Evolutionary conservation across 331 rosid species (phyloP).

Genomic region (Prunus yedoensis): DNA sequence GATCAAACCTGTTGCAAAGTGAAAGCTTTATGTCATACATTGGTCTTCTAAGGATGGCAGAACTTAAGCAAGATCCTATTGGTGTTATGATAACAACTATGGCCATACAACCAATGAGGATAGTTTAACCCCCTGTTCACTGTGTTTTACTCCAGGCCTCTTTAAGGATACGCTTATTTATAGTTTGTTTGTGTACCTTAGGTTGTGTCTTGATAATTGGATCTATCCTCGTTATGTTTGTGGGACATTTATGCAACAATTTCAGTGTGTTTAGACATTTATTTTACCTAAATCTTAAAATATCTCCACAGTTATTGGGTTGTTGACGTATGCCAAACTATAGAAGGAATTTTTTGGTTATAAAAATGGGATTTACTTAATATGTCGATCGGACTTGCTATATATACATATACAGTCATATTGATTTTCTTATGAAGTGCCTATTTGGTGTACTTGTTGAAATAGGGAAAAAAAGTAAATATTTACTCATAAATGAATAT

Average conservation of each 20-base stretch:
- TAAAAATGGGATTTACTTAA: background rate
- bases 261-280: background rate
- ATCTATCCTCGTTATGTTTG: background rate
- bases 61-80: background rate
- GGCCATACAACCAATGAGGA: background rate
- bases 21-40: background rate
- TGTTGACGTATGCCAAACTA: background rate
- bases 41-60: too few species aligned
- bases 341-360: background rate
- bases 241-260: background rate
- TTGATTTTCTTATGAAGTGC: background rate
- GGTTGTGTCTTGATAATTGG: constrained; percentile 6
- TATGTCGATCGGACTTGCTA: background rate
- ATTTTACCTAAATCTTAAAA: background rate
- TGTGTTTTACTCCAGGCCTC: background rate
- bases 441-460: background rate
- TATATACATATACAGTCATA: background rate
- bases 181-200: background rate
- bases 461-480: background rate
- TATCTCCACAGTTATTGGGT: too few species aligned
- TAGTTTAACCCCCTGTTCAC: background rate
- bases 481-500: background rate
- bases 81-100: background rate
- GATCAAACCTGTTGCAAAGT: background rate
- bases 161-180: background rate